Evolutionary conservation across 169 alveolate genomes (phyloP), one percentile per base, ranked within the genome.

Genomic region (Plasmodium gaboni): DNA sequence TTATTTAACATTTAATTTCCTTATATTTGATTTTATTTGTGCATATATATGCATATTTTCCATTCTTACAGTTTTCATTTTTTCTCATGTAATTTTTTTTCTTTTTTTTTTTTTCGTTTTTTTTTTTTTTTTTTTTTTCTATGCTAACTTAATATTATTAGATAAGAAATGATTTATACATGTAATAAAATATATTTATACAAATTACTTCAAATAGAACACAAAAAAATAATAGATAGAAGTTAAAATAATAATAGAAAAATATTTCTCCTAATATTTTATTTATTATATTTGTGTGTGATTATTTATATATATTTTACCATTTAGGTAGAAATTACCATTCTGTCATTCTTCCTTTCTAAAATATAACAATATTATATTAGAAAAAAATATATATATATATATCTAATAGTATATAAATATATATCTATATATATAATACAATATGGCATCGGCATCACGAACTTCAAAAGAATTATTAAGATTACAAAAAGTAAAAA

Each of bases 381-480:
- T 13, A 15, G 17, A 55, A 55, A 55, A 55, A 12, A 55, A 55
- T n/a, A 55, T 1, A 55, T 55, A 55, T 55, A 55, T 55, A 55
- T 55, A 13, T 10, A 13, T 15, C 13, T 55, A 15, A 32, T n/a
- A 10, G 15, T 55, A 13, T 15, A 55, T 15, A 55, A 55, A n/a
- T 10, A 55, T 55, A 6, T 55, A 22, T 55, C 2, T 19, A 24
- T 60, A 60, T 17, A 60, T 19, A 9, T 32, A 32, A 32, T 32
- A 32, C 28, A 74, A 44, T 42, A 74, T 74, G 88, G 24, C 44
- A 60, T 48, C 70, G 42, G 24, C 88, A 74, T 44, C 88, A n/a
- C 26, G 88, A 74, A 74, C 64, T 74, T 74, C 88, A 61, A 74
- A 74, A 53, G 88, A 74, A 73, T 74, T 74, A 22, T 67, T 74